These are phyloP conservation scores for Inonotus obliquus DNA, from an alignment of 1,284 basidiomycete species.

Conservation along the genomic window DNA sequence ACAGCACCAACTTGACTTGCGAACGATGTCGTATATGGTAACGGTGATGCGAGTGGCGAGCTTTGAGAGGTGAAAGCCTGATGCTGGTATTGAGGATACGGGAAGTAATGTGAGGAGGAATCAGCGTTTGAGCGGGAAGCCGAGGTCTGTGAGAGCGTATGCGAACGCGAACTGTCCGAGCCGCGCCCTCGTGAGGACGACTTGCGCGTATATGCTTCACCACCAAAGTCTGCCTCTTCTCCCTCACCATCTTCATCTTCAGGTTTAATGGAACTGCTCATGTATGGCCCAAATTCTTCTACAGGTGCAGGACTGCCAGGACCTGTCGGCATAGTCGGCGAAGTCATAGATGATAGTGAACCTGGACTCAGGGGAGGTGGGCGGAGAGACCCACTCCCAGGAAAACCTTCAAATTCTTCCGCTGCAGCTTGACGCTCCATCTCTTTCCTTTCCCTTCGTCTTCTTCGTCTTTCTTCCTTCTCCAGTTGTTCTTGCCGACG, in stretches of 20 bases:
- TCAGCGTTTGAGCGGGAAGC: slow-evolving; percentile 38
- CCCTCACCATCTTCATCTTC: slow-evolving; percentile 34
- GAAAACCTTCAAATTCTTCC: slow-evolving; percentile 57
- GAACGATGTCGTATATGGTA: neutral
- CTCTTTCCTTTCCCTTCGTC: slow-evolving; percentile 40
- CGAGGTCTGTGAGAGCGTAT: slow-evolving; percentile 56
- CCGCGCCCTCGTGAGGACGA: slow-evolving; percentile 25
- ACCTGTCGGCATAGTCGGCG: slow-evolving; percentile 18
- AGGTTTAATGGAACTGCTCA: slow-evolving; percentile 21
- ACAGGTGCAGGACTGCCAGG: neutral
- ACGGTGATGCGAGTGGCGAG: neutral
- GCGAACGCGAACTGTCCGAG: slow-evolving; percentile 37
- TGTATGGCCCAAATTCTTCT: slow-evolving; percentile 38
- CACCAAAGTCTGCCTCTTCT: slow-evolving; percentile 58
- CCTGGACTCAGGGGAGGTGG: slow-evolving; percentile 19
- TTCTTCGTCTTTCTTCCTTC: slow-evolving; percentile 44
- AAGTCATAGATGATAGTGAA: slow-evolving; percentile 17
- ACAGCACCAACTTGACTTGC: slow-evolving; percentile 1
- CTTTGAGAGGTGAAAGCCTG: slow-evolving; percentile 20
- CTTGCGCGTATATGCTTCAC: slow-evolving; percentile 44
- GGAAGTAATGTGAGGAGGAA: slow-evolving; percentile 16
- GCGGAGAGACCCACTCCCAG: slow-evolving; percentile 28
- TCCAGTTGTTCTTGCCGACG: slow-evolving; percentile 33
- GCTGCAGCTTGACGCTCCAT: slow-evolving; percentile 37
- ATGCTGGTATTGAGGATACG: slow-evolving; percentile 30